Base-by-base conservation (phyloP, 768 basidiomycete species). In the Boletus eberwhitei region DNA sequence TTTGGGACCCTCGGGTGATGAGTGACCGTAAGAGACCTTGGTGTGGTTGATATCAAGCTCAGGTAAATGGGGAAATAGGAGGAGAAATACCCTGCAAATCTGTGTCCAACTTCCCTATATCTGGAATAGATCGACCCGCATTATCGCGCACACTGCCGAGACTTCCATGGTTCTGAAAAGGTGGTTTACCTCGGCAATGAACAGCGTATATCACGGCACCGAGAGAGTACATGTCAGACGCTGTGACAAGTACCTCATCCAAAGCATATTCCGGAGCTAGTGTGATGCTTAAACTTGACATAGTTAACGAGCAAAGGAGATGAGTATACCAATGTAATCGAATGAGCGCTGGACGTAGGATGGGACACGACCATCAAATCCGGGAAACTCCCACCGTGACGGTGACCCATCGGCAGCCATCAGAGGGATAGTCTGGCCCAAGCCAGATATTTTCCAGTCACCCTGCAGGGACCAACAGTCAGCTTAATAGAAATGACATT, bases 401-500 rank as follows among this genome's bases (percentile, higher is more conserved):
- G 88, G 79, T 8, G 80, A 74, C 7, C 93, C 93, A 55, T 88
- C 83, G 5, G 84, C 72, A 22, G 78, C 75, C 37, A 81, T 73
- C 8, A 97, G 76, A 7, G 91, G 80, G 31, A 95, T 93, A 2
- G 91, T 93, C 46, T 94, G 75, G 2, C 93, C 92, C 37, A 99
- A 78, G 2, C 93, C 95, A 17, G 88, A 85, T 34, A 99, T 81
- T 73, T 98, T 99, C 97, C 97, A 99, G 71, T 99, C 97, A 32
- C 97, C 96, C 93, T 96, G 61, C 16, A 49, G 43, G n/a, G 24
- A 43, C n/a, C 41, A 16, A 35, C 40, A 16, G 17, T 61, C 42
- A 45, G 31, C 22, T 41, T 29, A 4, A 31, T 4, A 19, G 29
- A 55, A 29, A 48, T 45, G 22, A 32, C 47, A 37, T 4, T 19